phyloP scores from a whole-genome alignment of 352 stramenopile species.

The Phytophthora citrophthora region DNA sequence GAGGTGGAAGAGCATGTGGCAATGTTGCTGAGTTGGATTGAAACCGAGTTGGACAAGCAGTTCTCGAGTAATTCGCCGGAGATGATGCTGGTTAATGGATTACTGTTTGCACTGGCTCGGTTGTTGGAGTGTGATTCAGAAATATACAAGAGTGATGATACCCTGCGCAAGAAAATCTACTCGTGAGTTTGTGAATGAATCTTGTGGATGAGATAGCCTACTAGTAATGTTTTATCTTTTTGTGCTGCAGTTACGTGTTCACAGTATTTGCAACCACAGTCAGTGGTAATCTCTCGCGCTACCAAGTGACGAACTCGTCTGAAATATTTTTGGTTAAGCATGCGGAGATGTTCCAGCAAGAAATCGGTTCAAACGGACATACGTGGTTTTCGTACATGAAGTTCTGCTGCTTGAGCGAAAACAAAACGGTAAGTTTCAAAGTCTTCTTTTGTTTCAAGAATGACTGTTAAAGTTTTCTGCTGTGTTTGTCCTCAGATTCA shows the following conservation, averaged over 20 bases:
- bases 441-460: not conserved
- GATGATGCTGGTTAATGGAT: constrained; percentile 77
- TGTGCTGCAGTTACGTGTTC: constrained; percentile 54
- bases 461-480: not conserved
- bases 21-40: constrained; percentile 67
- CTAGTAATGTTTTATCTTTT: not conserved
- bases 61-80: constrained; percentile 69
- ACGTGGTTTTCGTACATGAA: constrained; percentile 78
- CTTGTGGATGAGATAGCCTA: not conserved
- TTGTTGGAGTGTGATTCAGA: constrained; percentile 60
- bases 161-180: constrained; percentile 66
- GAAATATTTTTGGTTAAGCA: constrained; percentile 61
- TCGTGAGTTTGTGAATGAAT: constrained; percentile 43
- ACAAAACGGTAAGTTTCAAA: constrained; percentile 62
- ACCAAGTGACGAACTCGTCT: constrained; percentile 71
- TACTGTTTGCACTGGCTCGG: constrained; percentile 64
- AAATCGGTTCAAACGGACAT: constrained; percentile 60
- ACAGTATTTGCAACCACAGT: constrained; percentile 67
- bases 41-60: constrained; percentile 77
- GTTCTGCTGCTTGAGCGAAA: constrained; percentile 67
- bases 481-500: constrained; percentile 47
- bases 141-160: constrained; percentile 48
- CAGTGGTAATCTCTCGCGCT: constrained; percentile 65
- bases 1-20: constrained; percentile 37
- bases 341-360: constrained; percentile 44